These are phyloP conservation scores for Biscogniauxia sp. DNA, from an alignment of 2,329 filamentous ascomycete species.

Conservation along the genomic window DNA sequence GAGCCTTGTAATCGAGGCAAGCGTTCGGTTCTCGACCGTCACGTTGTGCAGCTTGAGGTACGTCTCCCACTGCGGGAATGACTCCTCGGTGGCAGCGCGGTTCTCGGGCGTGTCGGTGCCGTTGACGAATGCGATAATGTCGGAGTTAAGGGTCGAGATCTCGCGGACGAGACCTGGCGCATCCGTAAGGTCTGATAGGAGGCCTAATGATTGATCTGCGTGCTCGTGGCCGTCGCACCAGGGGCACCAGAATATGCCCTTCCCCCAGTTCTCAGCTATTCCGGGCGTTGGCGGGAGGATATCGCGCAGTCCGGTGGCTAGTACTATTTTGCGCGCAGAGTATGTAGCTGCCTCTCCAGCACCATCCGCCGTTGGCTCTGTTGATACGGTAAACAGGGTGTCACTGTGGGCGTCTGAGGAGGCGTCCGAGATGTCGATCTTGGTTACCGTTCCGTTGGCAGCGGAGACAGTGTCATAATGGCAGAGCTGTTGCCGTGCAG, in stretches of 20 bases:
- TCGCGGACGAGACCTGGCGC: constrained; percentile 48
- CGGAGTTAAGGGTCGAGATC: constrained; percentile 51
- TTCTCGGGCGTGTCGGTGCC: constrained; percentile 51
- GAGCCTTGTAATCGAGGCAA: constrained; percentile 47
- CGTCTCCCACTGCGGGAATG: constrained; percentile 45
- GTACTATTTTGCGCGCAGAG: constrained; percentile 52
- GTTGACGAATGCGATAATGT: constrained; percentile 58
- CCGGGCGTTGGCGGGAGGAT: constrained; percentile 55
- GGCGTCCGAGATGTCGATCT: constrained; percentile 36
- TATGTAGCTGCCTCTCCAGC: constrained; percentile 29
- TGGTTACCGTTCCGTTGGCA: constrained; percentile 51
- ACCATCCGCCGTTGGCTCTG: background rate
- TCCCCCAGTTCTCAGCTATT: constrained; percentile 52
- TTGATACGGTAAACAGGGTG: constrained; percentile 25
- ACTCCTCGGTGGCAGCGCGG: constrained; percentile 38
- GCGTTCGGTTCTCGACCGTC: constrained; percentile 54
- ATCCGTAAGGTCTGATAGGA: constrained; percentile 46
- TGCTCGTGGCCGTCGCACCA: constrained; percentile 66
- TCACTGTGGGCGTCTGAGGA: constrained; percentile 25
- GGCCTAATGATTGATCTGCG: constrained; percentile 54
- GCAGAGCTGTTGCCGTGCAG: constrained; percentile 51
- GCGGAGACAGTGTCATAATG: constrained; percentile 49
- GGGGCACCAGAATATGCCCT: constrained; percentile 62
- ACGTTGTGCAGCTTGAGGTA: constrained; percentile 52
- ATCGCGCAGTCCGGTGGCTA: constrained; percentile 57